A percentile compares a stretch with the other conserved stretches of the same genome.
These are phyloP conservation scores for Lepidium didymum DNA, from an alignment of 345 rosid species.

Conservation along the genomic window DNA sequence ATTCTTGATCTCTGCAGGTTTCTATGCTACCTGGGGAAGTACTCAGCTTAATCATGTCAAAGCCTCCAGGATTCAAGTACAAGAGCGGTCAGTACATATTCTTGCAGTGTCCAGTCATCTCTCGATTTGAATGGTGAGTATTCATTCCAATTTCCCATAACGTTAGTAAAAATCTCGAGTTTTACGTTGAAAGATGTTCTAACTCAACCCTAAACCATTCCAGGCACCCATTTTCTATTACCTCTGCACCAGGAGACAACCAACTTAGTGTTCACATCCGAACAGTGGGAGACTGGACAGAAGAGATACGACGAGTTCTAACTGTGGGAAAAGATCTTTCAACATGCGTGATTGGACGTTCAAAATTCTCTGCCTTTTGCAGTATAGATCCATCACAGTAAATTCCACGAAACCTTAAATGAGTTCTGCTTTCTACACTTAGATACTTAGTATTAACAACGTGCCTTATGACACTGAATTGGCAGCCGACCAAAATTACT, in stretches of 20 bases:
- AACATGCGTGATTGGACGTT: slow-evolving; percentile 46
- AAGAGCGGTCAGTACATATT: slow-evolving; percentile 94
- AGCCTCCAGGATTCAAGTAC: slow-evolving; percentile 87
- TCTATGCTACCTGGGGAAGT: slow-evolving; percentile 84
- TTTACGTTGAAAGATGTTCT: slow-evolving; percentile 1
- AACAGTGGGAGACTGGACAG: slow-evolving; percentile 91
- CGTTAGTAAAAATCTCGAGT: neutral
- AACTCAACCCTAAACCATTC: neutral
- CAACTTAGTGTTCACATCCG: slow-evolving; percentile 86
- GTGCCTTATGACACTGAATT: slow-evolving; percentile 9
- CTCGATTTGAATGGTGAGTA: slow-evolving; percentile 80
- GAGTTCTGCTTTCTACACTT: slow-evolving; percentile 1
- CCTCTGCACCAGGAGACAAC: slow-evolving; percentile 91
- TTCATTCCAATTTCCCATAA: neutral
- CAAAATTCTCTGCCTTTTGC: slow-evolving; percentile 45
- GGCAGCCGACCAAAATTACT: slow-evolving; percentile 63
- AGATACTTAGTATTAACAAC: slow-evolving; percentile 1
- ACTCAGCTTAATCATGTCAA: slow-evolving; percentile 73
- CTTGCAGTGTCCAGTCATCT: slow-evolving; percentile 74
- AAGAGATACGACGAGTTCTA: slow-evolving; percentile 62
- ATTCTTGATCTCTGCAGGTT: slow-evolving; percentile 41
- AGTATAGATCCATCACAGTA: slow-evolving; percentile 42
- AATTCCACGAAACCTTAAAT: slow-evolving; percentile 13
- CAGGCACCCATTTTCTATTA: slow-evolving; percentile 96
- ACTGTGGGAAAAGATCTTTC: slow-evolving; percentile 50